Evolutionary conservation across 2,329 filamentous ascomycete species (phyloP).

Genomic region (Colletotrichum horii): DNA sequence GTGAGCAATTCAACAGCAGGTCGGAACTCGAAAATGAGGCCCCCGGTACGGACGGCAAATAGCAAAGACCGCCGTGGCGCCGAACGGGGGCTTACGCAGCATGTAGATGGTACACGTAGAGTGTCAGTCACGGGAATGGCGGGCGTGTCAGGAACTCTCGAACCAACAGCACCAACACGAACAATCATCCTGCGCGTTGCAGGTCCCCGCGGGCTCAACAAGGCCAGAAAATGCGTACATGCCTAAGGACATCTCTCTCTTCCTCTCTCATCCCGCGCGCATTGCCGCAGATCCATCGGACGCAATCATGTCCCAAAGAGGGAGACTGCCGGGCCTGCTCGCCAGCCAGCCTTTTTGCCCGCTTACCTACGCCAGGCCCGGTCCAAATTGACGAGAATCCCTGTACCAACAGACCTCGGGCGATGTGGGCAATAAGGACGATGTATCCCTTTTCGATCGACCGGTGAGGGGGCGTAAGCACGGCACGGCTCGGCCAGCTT

Average conservation of each 20-base stretch:
- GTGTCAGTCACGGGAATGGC: not conserved
- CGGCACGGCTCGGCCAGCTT: conserved; percentile 16
- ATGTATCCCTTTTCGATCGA: conserved; percentile 12
- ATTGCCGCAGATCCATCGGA: not conserved
- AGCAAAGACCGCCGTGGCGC: not conserved
- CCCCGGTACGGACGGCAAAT: not conserved
- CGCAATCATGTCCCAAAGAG: not conserved
- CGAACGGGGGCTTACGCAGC: not conserved
- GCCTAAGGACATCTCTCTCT: not conserved
- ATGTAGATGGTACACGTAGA: not conserved
- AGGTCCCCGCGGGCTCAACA: not conserved
- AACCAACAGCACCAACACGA: conserved; percentile 4
- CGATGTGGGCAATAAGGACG: not conserved
- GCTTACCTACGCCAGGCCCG: not conserved
- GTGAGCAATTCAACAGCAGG: not conserved
- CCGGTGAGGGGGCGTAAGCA: conserved; percentile 14
- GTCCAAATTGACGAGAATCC: not conserved
- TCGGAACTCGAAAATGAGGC: not conserved
- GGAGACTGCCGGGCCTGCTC: not conserved
- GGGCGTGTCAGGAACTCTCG: not conserved
- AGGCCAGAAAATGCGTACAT: not conserved
- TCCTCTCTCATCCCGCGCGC: not conserved
- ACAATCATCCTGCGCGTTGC: not conserved
- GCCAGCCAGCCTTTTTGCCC: not conserved
- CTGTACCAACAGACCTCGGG: conserved; percentile 4